A percentile compares a stretch with the other conserved stretches of the same genome.
phyloP scores from a whole-genome alignment of 2,329 filamentous ascomycete species.

The Aspergillus sojae region DNA sequence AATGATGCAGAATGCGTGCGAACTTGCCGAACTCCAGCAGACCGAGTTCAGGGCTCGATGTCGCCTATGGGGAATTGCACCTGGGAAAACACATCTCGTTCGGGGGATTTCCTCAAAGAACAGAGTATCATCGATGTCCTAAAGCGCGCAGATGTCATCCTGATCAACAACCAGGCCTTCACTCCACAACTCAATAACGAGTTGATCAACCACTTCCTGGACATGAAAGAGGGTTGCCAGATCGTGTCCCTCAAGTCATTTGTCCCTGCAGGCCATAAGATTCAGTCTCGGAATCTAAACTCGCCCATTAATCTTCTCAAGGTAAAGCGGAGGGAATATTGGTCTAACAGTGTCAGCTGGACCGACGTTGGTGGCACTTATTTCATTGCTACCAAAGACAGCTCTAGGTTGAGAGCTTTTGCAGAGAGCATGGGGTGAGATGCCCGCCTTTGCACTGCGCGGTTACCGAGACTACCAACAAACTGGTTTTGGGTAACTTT shows the following conservation, averaged over 20 bases:
- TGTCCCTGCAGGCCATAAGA: slow-evolving; percentile 76
- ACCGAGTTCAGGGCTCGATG: slow-evolving; percentile 84
- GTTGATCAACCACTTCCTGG: slow-evolving; percentile 85
- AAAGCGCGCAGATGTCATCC: slow-evolving; percentile 85
- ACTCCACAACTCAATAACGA: slow-evolving; percentile 82
- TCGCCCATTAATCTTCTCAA: slow-evolving; percentile 80
- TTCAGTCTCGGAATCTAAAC: slow-evolving; percentile 72
- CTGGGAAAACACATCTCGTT: slow-evolving; percentile 78
- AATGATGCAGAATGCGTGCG: slow-evolving; percentile 88
- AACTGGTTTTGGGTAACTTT: not conserved
- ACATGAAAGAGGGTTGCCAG: slow-evolving; percentile 86
- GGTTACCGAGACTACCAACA: not conserved
- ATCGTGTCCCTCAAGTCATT: slow-evolving; percentile 93
- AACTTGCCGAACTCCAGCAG: slow-evolving; percentile 77
- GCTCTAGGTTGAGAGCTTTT: slow-evolving; percentile 55
- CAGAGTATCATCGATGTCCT: slow-evolving; percentile 71
- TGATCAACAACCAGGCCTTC: slow-evolving; percentile 98
- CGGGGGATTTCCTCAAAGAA: slow-evolving; percentile 79
- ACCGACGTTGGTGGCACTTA: slow-evolving; percentile 81
- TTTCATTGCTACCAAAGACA: slow-evolving; percentile 82
- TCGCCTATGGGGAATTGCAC: slow-evolving; percentile 81
- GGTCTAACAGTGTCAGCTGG: slow-evolving; percentile 79
- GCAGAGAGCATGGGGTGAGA: slow-evolving; percentile 38
- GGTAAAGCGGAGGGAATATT: slow-evolving; percentile 73
- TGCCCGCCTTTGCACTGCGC: not conserved